Evolutionary conservation across 148 eudicot species (phyloP).

Genomic region (Vaccinium myrtillus): DNA sequence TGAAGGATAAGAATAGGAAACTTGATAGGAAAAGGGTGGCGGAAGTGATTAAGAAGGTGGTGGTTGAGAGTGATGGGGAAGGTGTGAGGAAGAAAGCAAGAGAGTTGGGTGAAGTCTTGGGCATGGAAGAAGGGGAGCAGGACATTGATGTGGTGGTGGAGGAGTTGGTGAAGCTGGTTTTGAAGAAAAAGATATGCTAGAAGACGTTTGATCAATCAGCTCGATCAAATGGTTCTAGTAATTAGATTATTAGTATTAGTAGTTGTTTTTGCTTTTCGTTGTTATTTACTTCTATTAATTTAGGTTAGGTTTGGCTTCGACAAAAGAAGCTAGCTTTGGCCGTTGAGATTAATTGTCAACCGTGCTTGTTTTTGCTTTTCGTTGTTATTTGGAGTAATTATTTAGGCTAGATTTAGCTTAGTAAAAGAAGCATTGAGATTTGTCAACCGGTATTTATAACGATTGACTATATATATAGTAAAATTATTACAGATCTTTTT

Average conservation of each 20-base stretch:
- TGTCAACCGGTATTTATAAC: not conserved
- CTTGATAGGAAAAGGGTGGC: conserved; percentile 4
- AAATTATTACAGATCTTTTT: not conserved
- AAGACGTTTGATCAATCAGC: not conserved
- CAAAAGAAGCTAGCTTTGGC: too few species aligned
- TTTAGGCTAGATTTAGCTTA: too few species aligned
- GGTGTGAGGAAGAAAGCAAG: conserved; percentile 16
- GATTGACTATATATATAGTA: not conserved
- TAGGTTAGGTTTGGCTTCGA: not conserved
- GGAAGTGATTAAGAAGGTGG: not conserved
- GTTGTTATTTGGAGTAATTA: too few species aligned
- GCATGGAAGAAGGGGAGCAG: not conserved
- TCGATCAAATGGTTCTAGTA: not conserved
- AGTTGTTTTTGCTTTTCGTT: not conserved
- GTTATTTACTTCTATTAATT: not conserved
- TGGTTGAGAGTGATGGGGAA: conserved; percentile 6
- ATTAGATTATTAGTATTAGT: not conserved
- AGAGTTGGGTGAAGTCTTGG: conserved; percentile 5
- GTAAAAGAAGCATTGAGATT: not conserved
- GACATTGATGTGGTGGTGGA: conserved; percentile 17
- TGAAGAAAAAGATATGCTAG: not conserved
- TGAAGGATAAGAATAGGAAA: conserved; percentile 11
- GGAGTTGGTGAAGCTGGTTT: conserved; percentile 18
- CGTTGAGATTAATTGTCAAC: too few species aligned
- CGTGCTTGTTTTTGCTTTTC: not conserved